Conservation (phyloP, 352 stramenopile species). For the Globisporangium cederbergense region DNA sequence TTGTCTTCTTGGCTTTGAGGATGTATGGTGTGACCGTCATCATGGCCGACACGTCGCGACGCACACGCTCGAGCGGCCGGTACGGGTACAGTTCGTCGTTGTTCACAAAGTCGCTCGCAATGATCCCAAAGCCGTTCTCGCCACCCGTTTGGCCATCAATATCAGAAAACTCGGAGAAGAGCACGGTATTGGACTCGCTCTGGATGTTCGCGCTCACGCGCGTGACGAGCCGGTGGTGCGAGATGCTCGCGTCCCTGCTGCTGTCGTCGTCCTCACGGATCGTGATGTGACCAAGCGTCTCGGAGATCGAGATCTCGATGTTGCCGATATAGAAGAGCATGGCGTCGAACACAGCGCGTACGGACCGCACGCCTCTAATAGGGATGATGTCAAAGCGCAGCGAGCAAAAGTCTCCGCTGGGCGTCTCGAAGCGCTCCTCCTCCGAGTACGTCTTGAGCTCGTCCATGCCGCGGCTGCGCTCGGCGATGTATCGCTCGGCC, state of each 20-base stretch:
- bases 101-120: slow-evolving; percentile 18
- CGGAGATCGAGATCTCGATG: slow-evolving; percentile 56
- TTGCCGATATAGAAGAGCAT: slow-evolving; percentile 45
- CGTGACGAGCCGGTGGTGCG: slow-evolving; percentile 45
- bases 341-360: slow-evolving; percentile 44
- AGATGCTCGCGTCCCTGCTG: slow-evolving; percentile 28
- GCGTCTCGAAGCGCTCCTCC: slow-evolving; percentile 40
- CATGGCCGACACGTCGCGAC: slow-evolving; percentile 18
- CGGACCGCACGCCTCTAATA: slow-evolving; percentile 28
- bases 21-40: slow-evolving; percentile 8
- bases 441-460: slow-evolving; percentile 32
- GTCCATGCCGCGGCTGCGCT: slow-evolving; percentile 39
- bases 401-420: slow-evolving; percentile 37
- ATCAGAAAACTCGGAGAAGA: slow-evolving; percentile 26
- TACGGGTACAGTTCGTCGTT: slow-evolving; percentile 22
- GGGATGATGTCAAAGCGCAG: slow-evolving; percentile 48
- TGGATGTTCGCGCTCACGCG: slow-evolving; percentile 26
- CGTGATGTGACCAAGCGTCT: slow-evolving; percentile 48
- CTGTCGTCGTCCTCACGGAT: slow-evolving; percentile 55
- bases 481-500: slow-evolving; percentile 31
- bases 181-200: slow-evolving; percentile 38
- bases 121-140: slow-evolving; percentile 22
- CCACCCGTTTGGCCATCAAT: not conserved
- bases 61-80: slow-evolving; percentile 10
- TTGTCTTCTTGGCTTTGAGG: slow-evolving; percentile 2